These are phyloP conservation scores for Aspergillus fumigatiaffinis DNA, from an alignment of 2,329 filamentous ascomycete species.

Conservation along the genomic window DNA sequence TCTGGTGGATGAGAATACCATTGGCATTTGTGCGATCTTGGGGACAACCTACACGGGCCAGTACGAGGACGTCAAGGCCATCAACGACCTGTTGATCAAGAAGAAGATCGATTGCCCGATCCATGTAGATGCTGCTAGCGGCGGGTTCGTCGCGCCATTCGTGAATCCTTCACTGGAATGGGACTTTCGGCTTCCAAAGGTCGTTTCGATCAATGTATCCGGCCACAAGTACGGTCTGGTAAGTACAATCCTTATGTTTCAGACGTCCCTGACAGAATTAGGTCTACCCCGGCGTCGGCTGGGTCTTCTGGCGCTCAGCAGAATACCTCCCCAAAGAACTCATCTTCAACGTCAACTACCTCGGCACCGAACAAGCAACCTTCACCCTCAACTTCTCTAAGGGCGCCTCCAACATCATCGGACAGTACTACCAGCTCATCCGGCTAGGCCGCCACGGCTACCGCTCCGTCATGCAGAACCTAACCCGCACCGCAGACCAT, in stretches of 20 bases:
- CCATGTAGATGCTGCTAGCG: constrained; percentile 42
- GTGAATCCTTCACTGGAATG: constrained; percentile 30
- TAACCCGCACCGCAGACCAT: constrained; percentile 83
- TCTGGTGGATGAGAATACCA: constrained; percentile 71
- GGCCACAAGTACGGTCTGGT: constrained; percentile 50
- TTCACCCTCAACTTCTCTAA: constrained; percentile 71
- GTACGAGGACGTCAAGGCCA: constrained; percentile 67
- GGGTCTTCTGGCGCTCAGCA: constrained; percentile 67
- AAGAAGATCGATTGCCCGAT: constrained; percentile 49
- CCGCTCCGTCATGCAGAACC: constrained; percentile 63
- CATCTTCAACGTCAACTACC: constrained; percentile 67
- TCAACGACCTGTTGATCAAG: constrained; percentile 61
- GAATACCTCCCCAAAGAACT: constrained; percentile 63
- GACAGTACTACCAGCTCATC: constrained; percentile 70
- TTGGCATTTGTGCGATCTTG: constrained; percentile 70
- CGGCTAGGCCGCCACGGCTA: constrained; percentile 66
- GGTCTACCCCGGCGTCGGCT: constrained; percentile 64
- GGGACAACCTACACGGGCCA: constrained; percentile 71
- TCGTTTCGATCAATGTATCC: constrained; percentile 57
- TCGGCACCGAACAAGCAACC: constrained; percentile 67
- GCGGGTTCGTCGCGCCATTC: constrained; percentile 43
- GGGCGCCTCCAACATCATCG: constrained; percentile 65
- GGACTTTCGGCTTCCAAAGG: constrained; percentile 28
- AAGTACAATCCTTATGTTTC: neutral
- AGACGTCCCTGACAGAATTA: neutral